phyloP scores from a whole-genome alignment of 768 basidiomycete species.

The Hypsizygus marmoreus region DNA sequence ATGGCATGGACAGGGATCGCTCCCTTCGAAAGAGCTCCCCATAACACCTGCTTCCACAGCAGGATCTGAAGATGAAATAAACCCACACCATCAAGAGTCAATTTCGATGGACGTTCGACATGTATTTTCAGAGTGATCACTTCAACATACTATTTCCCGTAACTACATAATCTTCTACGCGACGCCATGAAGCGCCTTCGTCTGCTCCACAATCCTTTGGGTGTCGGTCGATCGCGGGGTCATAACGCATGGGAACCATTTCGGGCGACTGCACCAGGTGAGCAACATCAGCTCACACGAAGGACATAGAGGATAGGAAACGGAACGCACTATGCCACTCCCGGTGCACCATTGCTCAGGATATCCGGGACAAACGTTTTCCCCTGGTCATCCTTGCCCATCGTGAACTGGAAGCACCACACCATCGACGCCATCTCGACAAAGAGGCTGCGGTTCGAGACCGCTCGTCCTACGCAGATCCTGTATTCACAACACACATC shows the following conservation, averaged over 20 bases:
- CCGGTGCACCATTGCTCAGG: background rate
- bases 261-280: conserved; percentile 1
- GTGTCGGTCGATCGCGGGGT: background rate
- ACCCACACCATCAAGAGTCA: no score
- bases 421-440: conserved; percentile 10
- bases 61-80: no score
- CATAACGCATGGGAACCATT: background rate
- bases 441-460: conserved; percentile 9
- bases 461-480: conserved; percentile 12
- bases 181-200: background rate
- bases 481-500: background rate
- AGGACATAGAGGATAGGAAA: no score
- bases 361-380: conserved; percentile 1
- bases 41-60: no score
- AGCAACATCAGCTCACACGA: background rate
- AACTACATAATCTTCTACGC: no score
- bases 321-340: background rate
- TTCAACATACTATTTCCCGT: no score
- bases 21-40: no score
- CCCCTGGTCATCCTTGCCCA: conserved; percentile 3
- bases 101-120: no score
- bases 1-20: no score
- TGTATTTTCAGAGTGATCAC: no score
- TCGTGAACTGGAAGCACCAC: background rate
- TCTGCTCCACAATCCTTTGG: background rate